These are phyloP conservation scores for Seiridium cupressi DNA, from an alignment of 2,329 filamentous ascomycete species.

Conservation along the genomic window DNA sequence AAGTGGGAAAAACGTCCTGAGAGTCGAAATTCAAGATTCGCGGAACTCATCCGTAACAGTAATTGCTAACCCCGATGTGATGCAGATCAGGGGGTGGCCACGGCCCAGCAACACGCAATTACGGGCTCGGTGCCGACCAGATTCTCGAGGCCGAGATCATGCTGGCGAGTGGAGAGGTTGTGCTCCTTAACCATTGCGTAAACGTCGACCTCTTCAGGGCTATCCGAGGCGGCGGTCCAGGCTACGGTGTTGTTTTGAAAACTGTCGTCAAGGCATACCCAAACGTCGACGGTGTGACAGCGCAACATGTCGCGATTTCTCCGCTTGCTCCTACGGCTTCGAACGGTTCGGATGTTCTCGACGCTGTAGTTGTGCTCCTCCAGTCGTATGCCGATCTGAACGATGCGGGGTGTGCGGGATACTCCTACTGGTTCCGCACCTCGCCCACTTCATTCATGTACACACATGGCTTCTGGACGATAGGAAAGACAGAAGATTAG, in stretches of 20 bases:
- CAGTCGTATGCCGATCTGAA: slow-evolving; percentile 28
- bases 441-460: slow-evolving; percentile 22
- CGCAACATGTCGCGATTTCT: slow-evolving; percentile 16
- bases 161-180: slow-evolving; percentile 31
- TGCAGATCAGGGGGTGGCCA: slow-evolving; percentile 18
- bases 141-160: slow-evolving; percentile 40
- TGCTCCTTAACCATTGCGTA: slow-evolving; percentile 31
- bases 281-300: slow-evolving; percentile 18
- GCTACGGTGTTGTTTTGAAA: slow-evolving; percentile 33
- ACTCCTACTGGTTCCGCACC: slow-evolving; percentile 25
- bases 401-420: slow-evolving; percentile 16
- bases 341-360: slow-evolving; percentile 23
- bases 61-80: too few relatives aligned
- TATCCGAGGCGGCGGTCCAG: slow-evolving; percentile 36
- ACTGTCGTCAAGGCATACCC: slow-evolving; percentile 40
- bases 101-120: slow-evolving; percentile 32
- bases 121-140: slow-evolving; percentile 42
- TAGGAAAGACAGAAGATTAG: slow-evolving; percentile 21
- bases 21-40: neutral
- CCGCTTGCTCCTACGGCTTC: slow-evolving; percentile 16
- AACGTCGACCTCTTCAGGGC: slow-evolving; percentile 36
- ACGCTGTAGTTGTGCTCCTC: slow-evolving; percentile 25
- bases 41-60: too few relatives aligned
- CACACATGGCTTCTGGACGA: slow-evolving; percentile 24
- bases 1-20: too few relatives aligned